A percentile compares a stretch with the other conserved stretches of the same genome.
These are phyloP conservation scores for barley (Hordeum vulgare) DNA, from an alignment of 176 grass and related monocot species.

Conservation along the genomic window DNA sequence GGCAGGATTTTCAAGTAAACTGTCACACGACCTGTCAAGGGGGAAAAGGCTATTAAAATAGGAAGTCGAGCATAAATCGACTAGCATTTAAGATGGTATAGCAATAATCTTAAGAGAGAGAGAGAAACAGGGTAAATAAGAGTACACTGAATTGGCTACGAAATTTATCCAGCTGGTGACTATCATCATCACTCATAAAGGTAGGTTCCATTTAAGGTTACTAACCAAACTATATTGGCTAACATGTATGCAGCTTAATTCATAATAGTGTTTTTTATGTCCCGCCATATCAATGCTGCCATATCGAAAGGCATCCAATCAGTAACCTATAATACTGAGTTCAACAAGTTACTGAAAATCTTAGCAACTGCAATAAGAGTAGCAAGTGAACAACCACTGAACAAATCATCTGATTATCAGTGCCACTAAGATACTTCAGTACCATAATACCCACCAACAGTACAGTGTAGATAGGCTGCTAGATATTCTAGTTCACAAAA, in stretches of 20 bases:
- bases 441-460: neutral
- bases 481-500: slow-evolving; percentile 12
- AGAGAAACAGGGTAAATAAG: neutral
- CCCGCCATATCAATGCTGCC: neutral
- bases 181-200: slow-evolving; percentile 8
- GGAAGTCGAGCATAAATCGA: neutral
- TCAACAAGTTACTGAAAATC: neutral
- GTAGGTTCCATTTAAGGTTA: neutral
- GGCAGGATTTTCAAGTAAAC: slow-evolving; percentile 49
- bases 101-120: slow-evolving; percentile 3
- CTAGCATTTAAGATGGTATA: neutral
- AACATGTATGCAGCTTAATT: neutral
- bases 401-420: neutral
- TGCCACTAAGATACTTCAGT: neutral
- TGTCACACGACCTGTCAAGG: slow-evolving; percentile 60
- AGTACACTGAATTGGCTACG: neutral
- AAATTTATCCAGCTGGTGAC: neutral
- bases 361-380: neutral
- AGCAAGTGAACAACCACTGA: neutral
- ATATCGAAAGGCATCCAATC: slow-evolving; percentile 6
- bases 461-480: neutral
- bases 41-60: slow-evolving; percentile 6
- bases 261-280: neutral
- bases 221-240: neutral
- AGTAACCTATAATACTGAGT: neutral